These are phyloP conservation scores for Trichoderma sp. DNA, from an alignment of 2,329 filamentous ascomycete species.

Conservation along the genomic window DNA sequence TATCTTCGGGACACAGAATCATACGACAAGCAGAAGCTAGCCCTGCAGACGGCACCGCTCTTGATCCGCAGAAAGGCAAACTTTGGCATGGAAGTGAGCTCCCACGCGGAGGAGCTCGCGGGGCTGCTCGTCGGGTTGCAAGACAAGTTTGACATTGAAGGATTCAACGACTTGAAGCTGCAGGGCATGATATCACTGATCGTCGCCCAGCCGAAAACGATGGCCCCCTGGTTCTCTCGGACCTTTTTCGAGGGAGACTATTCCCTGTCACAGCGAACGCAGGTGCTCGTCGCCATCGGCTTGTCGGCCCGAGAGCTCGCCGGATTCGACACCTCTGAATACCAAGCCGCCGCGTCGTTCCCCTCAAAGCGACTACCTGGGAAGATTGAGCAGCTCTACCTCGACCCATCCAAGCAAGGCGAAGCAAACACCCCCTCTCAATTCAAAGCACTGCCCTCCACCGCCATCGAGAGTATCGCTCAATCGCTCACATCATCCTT, in stretches of 20 bases:
- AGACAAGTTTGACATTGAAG: conserved; percentile 79
- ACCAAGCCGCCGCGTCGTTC: conserved; percentile 60
- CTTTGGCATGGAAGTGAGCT: conserved; percentile 84
- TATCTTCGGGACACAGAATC: conserved; percentile 80
- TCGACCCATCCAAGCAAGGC: conserved; percentile 39
- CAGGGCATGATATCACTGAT: conserved; percentile 83
- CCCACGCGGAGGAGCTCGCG: conserved; percentile 81
- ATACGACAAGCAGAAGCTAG: conserved; percentile 81
- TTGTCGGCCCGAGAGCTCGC: conserved; percentile 82
- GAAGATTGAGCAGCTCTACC: conserved; percentile 72
- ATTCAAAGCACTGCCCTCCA: conserved; percentile 56
- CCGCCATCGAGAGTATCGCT: conserved; percentile 69
- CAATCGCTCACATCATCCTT: conserved; percentile 69
- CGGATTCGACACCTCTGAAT: conserved; percentile 66
- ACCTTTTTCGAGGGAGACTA: conserved; percentile 92
- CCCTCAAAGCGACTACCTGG: conserved; percentile 79
- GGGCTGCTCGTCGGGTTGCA: conserved; percentile 76
- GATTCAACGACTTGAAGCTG: conserved; percentile 74
- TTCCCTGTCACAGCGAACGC: conserved; percentile 79
- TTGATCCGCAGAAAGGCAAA: conserved; percentile 86
- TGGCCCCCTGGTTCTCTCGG: conserved; percentile 82
- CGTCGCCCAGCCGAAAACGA: conserved; percentile 71
- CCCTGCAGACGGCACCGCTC: conserved; percentile 71
- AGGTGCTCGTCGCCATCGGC: conserved; percentile 79
- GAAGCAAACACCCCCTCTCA: conserved; percentile 38